A percentile compares a stretch with the other conserved stretches of the same genome.
Conservation (phyloP, 495 filamentous ascomycete species). For the Chaetomium cochliodes region DNA sequence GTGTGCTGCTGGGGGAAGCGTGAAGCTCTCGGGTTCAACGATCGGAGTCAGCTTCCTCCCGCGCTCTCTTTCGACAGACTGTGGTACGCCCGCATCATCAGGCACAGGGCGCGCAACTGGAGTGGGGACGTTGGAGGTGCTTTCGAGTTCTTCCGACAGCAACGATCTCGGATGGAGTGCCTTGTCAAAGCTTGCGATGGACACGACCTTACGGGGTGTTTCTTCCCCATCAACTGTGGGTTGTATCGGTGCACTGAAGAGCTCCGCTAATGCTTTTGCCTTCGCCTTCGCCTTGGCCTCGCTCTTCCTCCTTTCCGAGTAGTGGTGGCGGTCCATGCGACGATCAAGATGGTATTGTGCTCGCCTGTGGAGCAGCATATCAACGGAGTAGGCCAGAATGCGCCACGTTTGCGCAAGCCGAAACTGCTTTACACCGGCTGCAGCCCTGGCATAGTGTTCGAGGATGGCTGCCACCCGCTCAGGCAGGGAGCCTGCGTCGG, state of each 20-base stretch:
- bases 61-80: conserved; percentile 31
- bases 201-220: conserved; percentile 40
- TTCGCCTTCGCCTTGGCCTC: conserved; percentile 28
- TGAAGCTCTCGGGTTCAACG: conserved; percentile 44
- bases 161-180: conserved; percentile 37
- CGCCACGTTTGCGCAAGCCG: conserved; percentile 75
- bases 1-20: conserved; percentile 41
- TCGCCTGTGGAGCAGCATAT: conserved; percentile 58
- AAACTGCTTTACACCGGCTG: conserved; percentile 58
- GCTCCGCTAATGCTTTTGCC: conserved; percentile 7
- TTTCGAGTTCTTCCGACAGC: conserved; percentile 58
- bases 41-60: conserved; percentile 42
- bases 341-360: conserved; percentile 55
- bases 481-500: conserved; percentile 34
- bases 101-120: conserved; percentile 69
- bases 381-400: conserved; percentile 61
- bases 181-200: conserved; percentile 32
- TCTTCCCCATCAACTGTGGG: conserved; percentile 32
- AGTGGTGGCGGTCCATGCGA: conserved; percentile 38
- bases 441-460: conserved; percentile 60
- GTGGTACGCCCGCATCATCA: conserved; percentile 34
- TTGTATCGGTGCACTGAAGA: conserved; percentile 20
- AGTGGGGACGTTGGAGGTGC: conserved; percentile 74
- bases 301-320: conserved; percentile 26
- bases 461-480: conserved; percentile 53